These are phyloP conservation scores for Solioccasus polychromus DNA, from an alignment of 768 basidiomycete genomes.

Conservation along the genomic window DNA sequence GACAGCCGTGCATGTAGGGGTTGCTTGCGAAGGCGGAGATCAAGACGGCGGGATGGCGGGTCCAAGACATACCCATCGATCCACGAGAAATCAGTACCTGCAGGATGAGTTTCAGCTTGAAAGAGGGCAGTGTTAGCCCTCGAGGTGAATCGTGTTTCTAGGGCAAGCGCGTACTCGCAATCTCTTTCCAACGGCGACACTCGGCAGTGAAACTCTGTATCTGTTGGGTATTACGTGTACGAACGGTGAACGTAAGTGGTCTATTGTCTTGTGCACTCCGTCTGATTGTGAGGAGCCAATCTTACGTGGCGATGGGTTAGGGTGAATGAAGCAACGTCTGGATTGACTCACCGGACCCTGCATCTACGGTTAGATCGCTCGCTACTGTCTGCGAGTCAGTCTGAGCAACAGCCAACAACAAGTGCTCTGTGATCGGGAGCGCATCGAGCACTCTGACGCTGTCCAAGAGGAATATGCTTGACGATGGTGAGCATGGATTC, in stretches of 20 bases:
- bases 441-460: slow-evolving; percentile 8
- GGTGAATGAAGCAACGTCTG: background rate
- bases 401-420: slow-evolving; percentile 58
- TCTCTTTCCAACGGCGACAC: slow-evolving; percentile 54
- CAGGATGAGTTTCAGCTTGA: slow-evolving; percentile 11
- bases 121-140: background rate
- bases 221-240: slow-evolving; percentile 40
- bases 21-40: slow-evolving; percentile 49
- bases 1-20: slow-evolving; percentile 58
- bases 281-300: slow-evolving; percentile 52
- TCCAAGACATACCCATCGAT: slow-evolving; percentile 11
- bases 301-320: slow-evolving; percentile 31
- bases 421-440: slow-evolving; percentile 53
- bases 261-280: slow-evolving; percentile 37
- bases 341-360: slow-evolving; percentile 38
- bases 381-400: slow-evolving; percentile 34
- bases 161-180: slow-evolving; percentile 38
- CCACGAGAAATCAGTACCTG: slow-evolving; percentile 18
- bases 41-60: slow-evolving; percentile 23
- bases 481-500: slow-evolving; percentile 2
- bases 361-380: slow-evolving; percentile 26
- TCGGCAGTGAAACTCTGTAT: slow-evolving; percentile 49
- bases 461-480: slow-evolving; percentile 21
- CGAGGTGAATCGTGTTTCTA: background rate
- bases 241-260: slow-evolving; percentile 44